Evolutionary conservation across 1,284 basidiomycete genomes (phyloP).

Genomic region (Cryptococcus amylolentus): DNA sequence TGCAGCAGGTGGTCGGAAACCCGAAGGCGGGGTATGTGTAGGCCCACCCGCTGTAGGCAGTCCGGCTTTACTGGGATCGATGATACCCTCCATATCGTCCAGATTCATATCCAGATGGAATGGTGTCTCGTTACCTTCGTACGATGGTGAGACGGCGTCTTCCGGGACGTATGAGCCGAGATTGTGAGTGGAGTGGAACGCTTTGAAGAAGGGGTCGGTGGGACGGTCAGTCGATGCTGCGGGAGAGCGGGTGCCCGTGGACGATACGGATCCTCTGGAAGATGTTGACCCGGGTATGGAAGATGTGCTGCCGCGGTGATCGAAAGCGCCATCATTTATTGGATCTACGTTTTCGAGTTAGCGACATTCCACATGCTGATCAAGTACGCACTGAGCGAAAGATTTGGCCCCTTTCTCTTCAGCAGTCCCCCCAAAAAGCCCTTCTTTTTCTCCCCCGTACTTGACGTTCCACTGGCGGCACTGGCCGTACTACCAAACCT

Average conservation of each 20-base stretch:
- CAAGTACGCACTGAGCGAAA: slow-evolving; percentile 17
- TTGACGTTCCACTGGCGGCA: slow-evolving; percentile 12
- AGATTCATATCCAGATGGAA: slow-evolving; percentile 72
- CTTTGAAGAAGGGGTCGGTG: slow-evolving; percentile 4
- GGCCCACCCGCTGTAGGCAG: not conserved
- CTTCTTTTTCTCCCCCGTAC: slow-evolving; percentile 35
- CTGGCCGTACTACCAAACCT: slow-evolving; percentile 28
- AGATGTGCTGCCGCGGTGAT: slow-evolving; percentile 11
- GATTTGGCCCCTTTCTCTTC: slow-evolving; percentile 27
- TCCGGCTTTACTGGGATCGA: slow-evolving; percentile 55
- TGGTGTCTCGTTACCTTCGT: slow-evolving; percentile 32
- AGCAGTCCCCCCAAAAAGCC: slow-evolving; percentile 38
- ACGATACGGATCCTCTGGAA: slow-evolving; percentile 3
- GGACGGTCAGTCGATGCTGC: slow-evolving; percentile 5
- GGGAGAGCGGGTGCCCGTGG: not conserved
- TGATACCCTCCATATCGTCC: slow-evolving; percentile 76
- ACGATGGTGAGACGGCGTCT: slow-evolving; percentile 31
- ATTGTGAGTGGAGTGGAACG: slow-evolving; percentile 1
- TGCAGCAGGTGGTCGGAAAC: not conserved
- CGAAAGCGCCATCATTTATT: slow-evolving; percentile 16
- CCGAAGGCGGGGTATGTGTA: too few relatives aligned
- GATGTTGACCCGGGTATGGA: slow-evolving; percentile 22
- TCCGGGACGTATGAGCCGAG: slow-evolving; percentile 14
- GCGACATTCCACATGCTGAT: not conserved
- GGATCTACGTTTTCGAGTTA: slow-evolving; percentile 1